Base-by-base conservation (phyloP, 2,329 filamentous ascomycete species). In the Tolypocladium tundrense region DNA sequence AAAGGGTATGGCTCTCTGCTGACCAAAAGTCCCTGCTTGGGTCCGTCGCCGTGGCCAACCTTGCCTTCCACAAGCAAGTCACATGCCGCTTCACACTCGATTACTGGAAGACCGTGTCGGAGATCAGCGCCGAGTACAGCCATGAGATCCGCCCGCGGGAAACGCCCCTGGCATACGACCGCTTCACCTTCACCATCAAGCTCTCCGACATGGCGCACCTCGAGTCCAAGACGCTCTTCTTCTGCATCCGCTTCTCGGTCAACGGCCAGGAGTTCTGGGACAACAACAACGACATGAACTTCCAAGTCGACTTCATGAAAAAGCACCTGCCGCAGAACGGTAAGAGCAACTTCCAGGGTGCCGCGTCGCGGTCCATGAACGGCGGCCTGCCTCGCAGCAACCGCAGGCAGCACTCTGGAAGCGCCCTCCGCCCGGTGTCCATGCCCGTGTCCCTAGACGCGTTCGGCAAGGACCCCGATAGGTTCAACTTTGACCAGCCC, bases 31-130 rank as follows among this genome's bases (percentile, higher is more conserved):
- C 82, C 1, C 75, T 99, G 63, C 80, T 96, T 55, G 94, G 94
- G 14, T 88, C 86, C 21, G 82, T 96, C 56, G 88, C 86, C 9
- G 92, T 96, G 27, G 86, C 88, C 69, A 99, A 99, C 72, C 74
- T 97, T 50, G 85, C 91, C 0, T 99, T 96, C 75, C 83, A 92
- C 57, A 99, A 99, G 75, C 73, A 80, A 7, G 90, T 99, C 57
- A 85, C 88, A n/a, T 93, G 91, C 71, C 86, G 94, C 55, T 99
- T 99, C 72, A 99, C 94, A 0, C 82, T 97, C 53, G 94, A 99
- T 72, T 94, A 96, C 75, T 99, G 94, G 94, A 96, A 96, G 80
- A 99, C 94, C 0, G 95, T 92, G 0, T 99, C 94, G 0, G 94
- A 99, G 70, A 88, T 97, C 1, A 81, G 82, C 42, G 93, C 90